These are phyloP conservation scores for Bisporella sp. DNA, from an alignment of 2,329 filamentous ascomycete species.

Conservation along the genomic window DNA sequence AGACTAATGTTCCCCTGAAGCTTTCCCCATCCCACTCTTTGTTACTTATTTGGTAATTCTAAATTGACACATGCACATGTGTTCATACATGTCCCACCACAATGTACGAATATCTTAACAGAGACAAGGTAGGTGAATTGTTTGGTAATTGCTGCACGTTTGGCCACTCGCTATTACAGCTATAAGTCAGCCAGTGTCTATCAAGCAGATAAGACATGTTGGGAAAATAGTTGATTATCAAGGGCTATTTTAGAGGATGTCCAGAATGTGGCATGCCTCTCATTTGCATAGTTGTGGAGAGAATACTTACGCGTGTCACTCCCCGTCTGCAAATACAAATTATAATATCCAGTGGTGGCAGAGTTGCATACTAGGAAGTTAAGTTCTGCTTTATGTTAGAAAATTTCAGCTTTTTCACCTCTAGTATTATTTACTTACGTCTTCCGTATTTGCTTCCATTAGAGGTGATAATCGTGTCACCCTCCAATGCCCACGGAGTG, in stretches of 20 bases:
- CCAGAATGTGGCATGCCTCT: no score
- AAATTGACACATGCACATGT: no score
- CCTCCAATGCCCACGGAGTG: conserved; percentile 43
- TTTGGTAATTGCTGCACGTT: conserved; percentile 48
- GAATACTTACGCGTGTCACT: conserved; percentile 10
- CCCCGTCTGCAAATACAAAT: conserved; percentile 46
- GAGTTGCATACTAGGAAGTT: conserved; percentile 45
- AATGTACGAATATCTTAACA: conserved; percentile 7
- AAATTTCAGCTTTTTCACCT: not conserved
- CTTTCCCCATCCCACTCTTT: no score
- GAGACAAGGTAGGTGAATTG: conserved; percentile 38
- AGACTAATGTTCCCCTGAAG: no score
- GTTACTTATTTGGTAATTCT: no score
- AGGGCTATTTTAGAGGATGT: no score
- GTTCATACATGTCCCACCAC: not conserved
- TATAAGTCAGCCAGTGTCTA: no score
- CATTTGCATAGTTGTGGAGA: no score
- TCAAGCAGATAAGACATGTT: no score
- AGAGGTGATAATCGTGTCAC: conserved; percentile 41
- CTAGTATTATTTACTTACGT: conserved; percentile 15
- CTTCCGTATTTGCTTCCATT: conserved; percentile 37
- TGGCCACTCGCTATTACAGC: conserved; percentile 34
- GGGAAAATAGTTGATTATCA: no score
- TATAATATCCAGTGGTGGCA: conserved; percentile 35
- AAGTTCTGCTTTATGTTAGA: conserved; percentile 29